Conservation (phyloP, 257 asterid species). For the Solanum paucissectum region DNA sequence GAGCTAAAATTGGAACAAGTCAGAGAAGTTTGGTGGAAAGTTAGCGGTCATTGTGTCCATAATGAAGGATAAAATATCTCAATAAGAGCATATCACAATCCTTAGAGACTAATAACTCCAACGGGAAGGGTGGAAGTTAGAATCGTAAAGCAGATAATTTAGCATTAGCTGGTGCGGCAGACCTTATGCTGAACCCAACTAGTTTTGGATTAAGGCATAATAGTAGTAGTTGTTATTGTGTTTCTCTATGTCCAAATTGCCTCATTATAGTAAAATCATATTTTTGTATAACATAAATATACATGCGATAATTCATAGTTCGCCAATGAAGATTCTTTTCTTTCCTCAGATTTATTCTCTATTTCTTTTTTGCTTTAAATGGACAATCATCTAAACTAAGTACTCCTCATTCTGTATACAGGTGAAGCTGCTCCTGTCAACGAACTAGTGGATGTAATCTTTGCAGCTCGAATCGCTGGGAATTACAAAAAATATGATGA, state of each 20-base stretch:
- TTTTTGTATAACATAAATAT: neutral
- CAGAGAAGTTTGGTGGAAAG: neutral
- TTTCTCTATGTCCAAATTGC: neutral
- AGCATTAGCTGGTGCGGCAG: neutral
- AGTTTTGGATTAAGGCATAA: neutral
- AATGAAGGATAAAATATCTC: neutral
- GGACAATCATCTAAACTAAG: neutral
- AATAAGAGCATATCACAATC: neutral
- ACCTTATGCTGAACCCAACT: neutral
- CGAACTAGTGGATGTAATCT: constrained; percentile 62
- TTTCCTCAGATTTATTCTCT: neutral
- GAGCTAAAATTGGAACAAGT: neutral
- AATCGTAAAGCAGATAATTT: neutral
- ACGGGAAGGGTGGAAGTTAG: neutral
- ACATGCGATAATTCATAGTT: neutral
- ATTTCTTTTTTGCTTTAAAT: neutral
- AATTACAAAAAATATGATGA: constrained; percentile 41
- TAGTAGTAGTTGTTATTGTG: neutral
- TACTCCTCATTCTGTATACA: constrained; percentile 22
- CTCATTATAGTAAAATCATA: neutral
- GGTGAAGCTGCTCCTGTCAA: constrained; percentile 57
- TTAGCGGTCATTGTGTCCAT: neutral
- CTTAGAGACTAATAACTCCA: neutral
- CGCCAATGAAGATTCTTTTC: neutral
- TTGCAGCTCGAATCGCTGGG: constrained; percentile 74